Evolutionary conservation across 495 filamentous ascomycete genomes (phyloP).

Genomic region (Hyaloscypha finlandica): DNA sequence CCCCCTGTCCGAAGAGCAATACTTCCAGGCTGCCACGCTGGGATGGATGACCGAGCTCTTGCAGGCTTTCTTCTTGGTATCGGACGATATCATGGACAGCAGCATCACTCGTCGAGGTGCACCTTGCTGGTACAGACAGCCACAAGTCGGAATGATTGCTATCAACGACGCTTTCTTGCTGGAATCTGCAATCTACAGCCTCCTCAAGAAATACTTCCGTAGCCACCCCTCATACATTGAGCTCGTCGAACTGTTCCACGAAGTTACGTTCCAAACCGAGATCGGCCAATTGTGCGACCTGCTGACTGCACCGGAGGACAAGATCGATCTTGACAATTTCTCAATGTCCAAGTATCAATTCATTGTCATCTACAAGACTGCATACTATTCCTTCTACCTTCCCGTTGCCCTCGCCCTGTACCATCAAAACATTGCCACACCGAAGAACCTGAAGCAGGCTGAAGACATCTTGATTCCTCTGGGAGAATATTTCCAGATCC

Average conservation of each 20-base stretch:
- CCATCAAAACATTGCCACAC: conserved; percentile 77
- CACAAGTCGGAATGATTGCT: conserved; percentile 86
- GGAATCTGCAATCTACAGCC: conserved; percentile 82
- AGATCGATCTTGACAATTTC: conserved; percentile 89
- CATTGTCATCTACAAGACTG: conserved; percentile 99
- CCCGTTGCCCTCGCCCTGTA: conserved; percentile 90
- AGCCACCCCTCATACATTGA: conserved; percentile 83
- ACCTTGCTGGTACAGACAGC: conserved; percentile 93
- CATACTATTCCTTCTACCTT: conserved; percentile 98
- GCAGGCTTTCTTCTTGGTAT: conserved; percentile 98
- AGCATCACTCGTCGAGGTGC: conserved; percentile 89
- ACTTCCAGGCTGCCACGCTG: conserved; percentile 78
- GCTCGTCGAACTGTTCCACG: conserved; percentile 93
- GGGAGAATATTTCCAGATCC: conserved; percentile 98
- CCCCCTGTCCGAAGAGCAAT: conserved; percentile 74
- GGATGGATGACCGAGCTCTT: conserved; percentile 98
- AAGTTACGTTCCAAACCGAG: conserved; percentile 89
- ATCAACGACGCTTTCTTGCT: conserved; percentile 99
- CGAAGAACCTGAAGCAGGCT: conserved; percentile 80
- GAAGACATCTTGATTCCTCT: conserved; percentile 96
- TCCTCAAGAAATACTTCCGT: conserved; percentile 92
- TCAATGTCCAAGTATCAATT: conserved; percentile 93
- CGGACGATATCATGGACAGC: conserved; percentile 97
- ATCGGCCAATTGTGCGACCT: conserved; percentile 92
- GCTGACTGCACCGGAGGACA: conserved; percentile 92